Percentiles rank a stretch among this genome's conserved stretches.
phyloP scores from a whole-genome alignment of 495 filamentous ascomycete genomes.

The Penicillium cosmopolitanum region DNA sequence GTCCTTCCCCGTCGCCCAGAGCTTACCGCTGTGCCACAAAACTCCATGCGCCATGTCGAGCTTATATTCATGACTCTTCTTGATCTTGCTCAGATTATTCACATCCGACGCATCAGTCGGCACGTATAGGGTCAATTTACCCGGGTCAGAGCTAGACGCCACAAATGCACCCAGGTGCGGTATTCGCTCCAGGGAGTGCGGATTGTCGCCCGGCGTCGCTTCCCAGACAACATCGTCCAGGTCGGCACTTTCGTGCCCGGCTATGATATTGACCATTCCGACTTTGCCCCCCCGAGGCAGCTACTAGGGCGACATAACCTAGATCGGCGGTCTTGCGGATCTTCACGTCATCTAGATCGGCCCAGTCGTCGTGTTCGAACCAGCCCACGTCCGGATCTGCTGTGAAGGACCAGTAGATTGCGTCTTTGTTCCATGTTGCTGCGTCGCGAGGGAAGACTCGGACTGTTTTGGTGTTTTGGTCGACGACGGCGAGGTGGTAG shows the following conservation, averaged over 20 bases:
- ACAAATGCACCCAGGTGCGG: slow-evolving; percentile 12
- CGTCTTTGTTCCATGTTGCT: slow-evolving; percentile 7
- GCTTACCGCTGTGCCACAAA: not conserved
- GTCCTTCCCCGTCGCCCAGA: slow-evolving; percentile 9
- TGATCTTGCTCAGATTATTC: slow-evolving; percentile 1
- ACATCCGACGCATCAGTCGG: slow-evolving; percentile 4
- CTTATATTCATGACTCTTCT: slow-evolving; percentile 3
- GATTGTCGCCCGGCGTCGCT: slow-evolving; percentile 7
- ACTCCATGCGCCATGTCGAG: not conserved
- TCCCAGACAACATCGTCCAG: slow-evolving; percentile 10
- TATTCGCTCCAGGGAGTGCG: slow-evolving; percentile 12
- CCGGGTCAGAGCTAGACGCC: slow-evolving; percentile 4
- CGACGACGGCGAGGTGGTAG: slow-evolving; percentile 10
- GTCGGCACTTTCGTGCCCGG: not conserved
- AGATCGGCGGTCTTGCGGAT: slow-evolving; percentile 15
- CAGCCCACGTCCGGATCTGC: not conserved
- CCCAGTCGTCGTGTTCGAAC: not conserved
- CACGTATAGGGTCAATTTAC: slow-evolving; percentile 10
- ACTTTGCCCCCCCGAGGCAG: slow-evolving; percentile 11
- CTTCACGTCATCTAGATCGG: slow-evolving; percentile 8
- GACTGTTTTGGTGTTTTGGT: slow-evolving; percentile 15
- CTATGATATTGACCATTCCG: slow-evolving; percentile 12
- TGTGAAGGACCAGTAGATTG: slow-evolving; percentile 9
- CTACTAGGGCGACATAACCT: slow-evolving; percentile 8
- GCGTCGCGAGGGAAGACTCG: slow-evolving; percentile 13